These are phyloP conservation scores for Hypoxylon sp. DNA, from an alignment of 2,329 filamentous ascomycete species.

Conservation along the genomic window DNA sequence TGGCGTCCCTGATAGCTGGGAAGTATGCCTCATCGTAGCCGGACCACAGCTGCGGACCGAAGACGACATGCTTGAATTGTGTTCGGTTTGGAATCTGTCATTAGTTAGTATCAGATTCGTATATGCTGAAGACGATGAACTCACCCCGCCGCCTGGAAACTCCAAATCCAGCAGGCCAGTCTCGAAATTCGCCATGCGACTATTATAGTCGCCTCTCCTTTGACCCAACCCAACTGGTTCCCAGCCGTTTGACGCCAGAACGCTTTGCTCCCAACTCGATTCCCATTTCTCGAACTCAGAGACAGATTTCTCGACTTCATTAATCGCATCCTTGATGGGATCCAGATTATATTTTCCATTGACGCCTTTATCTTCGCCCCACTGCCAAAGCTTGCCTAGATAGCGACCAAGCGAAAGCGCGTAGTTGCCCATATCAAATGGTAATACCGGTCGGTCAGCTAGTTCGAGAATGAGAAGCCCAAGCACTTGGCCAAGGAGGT, in stretches of 20 bases:
- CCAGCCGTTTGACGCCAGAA: constrained; percentile 79
- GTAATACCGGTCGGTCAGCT: constrained; percentile 82
- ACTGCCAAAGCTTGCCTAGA: constrained; percentile 74
- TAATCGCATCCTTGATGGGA: constrained; percentile 73
- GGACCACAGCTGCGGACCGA: constrained; percentile 84
- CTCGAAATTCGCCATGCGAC: constrained; percentile 84
- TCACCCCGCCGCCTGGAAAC: constrained; percentile 75
- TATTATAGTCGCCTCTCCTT: constrained; percentile 81
- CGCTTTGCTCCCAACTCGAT: constrained; percentile 77
- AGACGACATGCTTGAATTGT: constrained; percentile 94
- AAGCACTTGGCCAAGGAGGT: constrained; percentile 81
- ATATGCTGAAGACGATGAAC: constrained; percentile 54
- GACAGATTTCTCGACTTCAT: constrained; percentile 70
- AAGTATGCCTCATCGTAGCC: constrained; percentile 77
- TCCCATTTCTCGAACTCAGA: constrained; percentile 82
- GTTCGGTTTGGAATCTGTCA: constrained; percentile 82
- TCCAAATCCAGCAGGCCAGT: constrained; percentile 83
- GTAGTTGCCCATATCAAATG: constrained; percentile 84
- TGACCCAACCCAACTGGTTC: constrained; percentile 78
- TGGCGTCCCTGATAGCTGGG: constrained; percentile 85
- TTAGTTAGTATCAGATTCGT: constrained; percentile 2
- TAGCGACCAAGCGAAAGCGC: constrained; percentile 74
- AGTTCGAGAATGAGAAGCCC: constrained; percentile 88
- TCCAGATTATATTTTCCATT: constrained; percentile 64
- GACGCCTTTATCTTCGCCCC: constrained; percentile 69